Percentiles rank a stretch among this genome's conserved stretches.
Conservation (phyloP, 2,329 filamentous ascomycete species). For the Penicillium sp. region DNA sequence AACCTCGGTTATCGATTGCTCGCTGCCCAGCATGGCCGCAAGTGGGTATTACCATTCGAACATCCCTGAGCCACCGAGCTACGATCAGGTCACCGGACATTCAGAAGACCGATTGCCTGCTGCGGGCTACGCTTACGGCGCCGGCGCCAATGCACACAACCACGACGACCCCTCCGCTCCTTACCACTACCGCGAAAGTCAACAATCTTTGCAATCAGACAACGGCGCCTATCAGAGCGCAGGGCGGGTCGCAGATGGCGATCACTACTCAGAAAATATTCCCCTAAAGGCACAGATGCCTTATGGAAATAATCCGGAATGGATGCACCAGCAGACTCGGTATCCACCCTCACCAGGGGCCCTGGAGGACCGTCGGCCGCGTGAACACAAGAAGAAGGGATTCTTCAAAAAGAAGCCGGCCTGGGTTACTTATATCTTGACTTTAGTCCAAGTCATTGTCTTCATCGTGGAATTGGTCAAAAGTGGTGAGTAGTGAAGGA, state of each 20-base stretch:
- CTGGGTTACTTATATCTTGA: conserved; percentile 80
- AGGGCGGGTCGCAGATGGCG: conserved; percentile 31
- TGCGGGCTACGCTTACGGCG: conserved; percentile 20
- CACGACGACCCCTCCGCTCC: conserved; percentile 44
- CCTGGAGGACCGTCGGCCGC: conserved; percentile 15
- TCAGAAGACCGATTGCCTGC: conserved; percentile 31
- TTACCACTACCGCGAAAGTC: conserved; percentile 36
- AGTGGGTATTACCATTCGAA: conserved; percentile 64
- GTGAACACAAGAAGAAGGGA: conserved; percentile 39
- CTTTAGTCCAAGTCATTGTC: conserved; percentile 72
- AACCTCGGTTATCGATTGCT: conserved; percentile 9
- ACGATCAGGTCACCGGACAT: conserved; percentile 36
- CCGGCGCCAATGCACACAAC: conserved; percentile 32
- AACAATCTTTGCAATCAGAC: conserved; percentile 38
- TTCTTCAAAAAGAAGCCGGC: conserved; percentile 62
- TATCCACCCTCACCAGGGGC: conserved; percentile 53
- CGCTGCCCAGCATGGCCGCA: conserved; percentile 54
- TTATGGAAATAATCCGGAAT: conserved; percentile 39
- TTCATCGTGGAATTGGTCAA: conserved; percentile 87
- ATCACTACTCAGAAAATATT: conserved; percentile 44
- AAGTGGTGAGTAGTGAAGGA: conserved; percentile 58
- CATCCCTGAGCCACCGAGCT: conserved; percentile 31
- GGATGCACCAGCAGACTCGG: conserved; percentile 44
- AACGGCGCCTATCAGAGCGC: conserved; percentile 30
- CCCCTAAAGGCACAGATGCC: conserved; percentile 38